Evolutionary conservation across 176 grass and related monocot genomes (phyloP).

Genomic region (Eragrostis nindensis): DNA sequence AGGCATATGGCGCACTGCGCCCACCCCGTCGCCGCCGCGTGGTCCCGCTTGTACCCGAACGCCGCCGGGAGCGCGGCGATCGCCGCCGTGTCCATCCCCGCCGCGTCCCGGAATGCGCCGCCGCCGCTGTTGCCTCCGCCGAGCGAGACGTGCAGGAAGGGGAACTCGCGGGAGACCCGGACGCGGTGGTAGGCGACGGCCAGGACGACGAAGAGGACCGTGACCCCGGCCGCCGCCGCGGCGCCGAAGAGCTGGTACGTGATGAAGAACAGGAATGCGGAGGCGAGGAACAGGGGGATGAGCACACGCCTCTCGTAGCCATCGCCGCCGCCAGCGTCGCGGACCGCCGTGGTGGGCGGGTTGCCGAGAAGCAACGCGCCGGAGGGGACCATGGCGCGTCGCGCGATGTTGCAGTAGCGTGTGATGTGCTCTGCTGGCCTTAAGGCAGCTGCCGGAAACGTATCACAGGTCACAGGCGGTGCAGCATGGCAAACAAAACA

Average conservation of each 20-base stretch:
- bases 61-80: neutral
- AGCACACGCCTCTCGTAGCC: neutral
- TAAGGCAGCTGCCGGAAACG: neutral
- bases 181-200: neutral
- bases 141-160: conserved; percentile 29
- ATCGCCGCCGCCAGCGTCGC: too few relatives aligned
- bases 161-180: conserved; percentile 20
- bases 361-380: neutral
- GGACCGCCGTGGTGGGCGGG: neutral
- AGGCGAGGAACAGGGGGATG: conserved; percentile 16
- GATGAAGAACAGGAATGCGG: conserved; percentile 28
- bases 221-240: neutral
- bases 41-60: neutral
- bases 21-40: neutral
- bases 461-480: neutral
- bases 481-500: neutral
- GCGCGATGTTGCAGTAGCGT: neutral
- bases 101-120: neutral
- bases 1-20: neutral
- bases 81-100: neutral
- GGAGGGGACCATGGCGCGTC: neutral
- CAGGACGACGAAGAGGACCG: neutral
- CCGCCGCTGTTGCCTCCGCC: neutral
- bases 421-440: neutral
- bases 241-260: conserved; percentile 30